Base-by-base conservation (phyloP, 352 stramenopile species). In the Phytophthora constricta region DNA sequence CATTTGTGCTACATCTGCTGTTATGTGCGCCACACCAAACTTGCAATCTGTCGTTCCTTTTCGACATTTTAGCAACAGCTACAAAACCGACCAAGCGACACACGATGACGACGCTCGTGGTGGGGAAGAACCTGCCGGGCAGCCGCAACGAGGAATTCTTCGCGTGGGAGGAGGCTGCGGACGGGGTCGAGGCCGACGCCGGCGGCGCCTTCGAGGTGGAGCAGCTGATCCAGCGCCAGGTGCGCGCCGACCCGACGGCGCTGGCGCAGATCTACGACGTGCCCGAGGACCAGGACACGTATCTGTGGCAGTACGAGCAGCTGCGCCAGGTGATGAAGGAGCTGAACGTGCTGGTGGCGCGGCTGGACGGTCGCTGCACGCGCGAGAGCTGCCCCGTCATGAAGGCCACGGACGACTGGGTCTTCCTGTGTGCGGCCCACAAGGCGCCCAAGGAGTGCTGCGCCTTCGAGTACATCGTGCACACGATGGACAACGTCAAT, bases 401-500 rank as follows among this genome's bases (percentile, higher is more conserved):
- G 86, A 94, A 94, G 57, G 86, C 86, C 43, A 94, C 86, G 43
- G 86, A 94, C 74, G 86, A 94, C 66, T 94, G 86, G 86, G 86
- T 94, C 22, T 94, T 94, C 57, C 68, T 94, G 9, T 94, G 86
- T 56, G 86, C 86, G n/a, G 86, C 86, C 20, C 86, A 94, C 65
- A 94, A 94, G 64, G 68, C 81, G 26, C 86, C 86, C 7, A 88
- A 88, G 46, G 86, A 94, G 63, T 94, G 86, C 68, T 94, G 86
- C 54, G 86, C 86, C 42, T 94, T 94, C 65, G 86, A 94, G 69
- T 94, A 94, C 76, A 92, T 92, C 27, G 61, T 92, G 23, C 86
- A 94, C 77, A 94, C 86, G 11, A 89, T 94, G 79, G 86, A 94
- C 83, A 94, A 92, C 64, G 86, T 92, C 67, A 92, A 92, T 68